These are phyloP conservation scores for Aegilops longissima DNA, from an alignment of 176 grass and related monocot species.

Conservation along the genomic window DNA sequence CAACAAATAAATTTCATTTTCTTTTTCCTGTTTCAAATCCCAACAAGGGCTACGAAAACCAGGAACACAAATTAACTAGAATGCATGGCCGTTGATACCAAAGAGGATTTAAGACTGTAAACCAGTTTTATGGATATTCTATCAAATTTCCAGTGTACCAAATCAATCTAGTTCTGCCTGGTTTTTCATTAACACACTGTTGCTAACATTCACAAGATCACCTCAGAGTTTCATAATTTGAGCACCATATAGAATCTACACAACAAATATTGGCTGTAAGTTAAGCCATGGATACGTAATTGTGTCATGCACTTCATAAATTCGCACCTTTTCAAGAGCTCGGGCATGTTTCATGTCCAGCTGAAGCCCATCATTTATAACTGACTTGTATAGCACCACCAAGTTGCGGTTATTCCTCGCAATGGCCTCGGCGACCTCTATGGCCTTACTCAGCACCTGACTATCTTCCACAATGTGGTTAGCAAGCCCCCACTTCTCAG, in stretches of 20 bases:
- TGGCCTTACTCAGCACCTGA: slow-evolving; percentile 67
- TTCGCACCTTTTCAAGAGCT: slow-evolving; percentile 69
- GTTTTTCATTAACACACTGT: neutral
- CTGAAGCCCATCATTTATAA: slow-evolving; percentile 87
- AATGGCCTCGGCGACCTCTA: slow-evolving; percentile 62
- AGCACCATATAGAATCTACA: neutral
- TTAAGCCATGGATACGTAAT: neutral
- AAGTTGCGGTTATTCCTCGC: slow-evolving; percentile 72
- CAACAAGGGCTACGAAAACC: neutral
- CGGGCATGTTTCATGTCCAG: slow-evolving; percentile 66
- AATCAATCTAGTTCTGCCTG: neutral
- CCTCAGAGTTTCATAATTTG: neutral
- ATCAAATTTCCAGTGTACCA: neutral
- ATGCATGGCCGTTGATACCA: neutral
- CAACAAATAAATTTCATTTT: neutral
- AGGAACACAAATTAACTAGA: neutral
- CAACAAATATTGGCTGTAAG: neutral
- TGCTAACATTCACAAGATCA: neutral
- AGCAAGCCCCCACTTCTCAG: slow-evolving; percentile 86
- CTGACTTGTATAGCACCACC: slow-evolving; percentile 76
- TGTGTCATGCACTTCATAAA: slow-evolving; percentile 2
- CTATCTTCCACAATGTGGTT: slow-evolving; percentile 73
- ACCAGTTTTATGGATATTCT: neutral
- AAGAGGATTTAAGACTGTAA: neutral
- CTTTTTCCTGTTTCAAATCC: slow-evolving; percentile 7